These are phyloP conservation scores for Metschnikowia borealis DNA, from an alignment of 805 yeast species.

Conservation along the genomic window DNA sequence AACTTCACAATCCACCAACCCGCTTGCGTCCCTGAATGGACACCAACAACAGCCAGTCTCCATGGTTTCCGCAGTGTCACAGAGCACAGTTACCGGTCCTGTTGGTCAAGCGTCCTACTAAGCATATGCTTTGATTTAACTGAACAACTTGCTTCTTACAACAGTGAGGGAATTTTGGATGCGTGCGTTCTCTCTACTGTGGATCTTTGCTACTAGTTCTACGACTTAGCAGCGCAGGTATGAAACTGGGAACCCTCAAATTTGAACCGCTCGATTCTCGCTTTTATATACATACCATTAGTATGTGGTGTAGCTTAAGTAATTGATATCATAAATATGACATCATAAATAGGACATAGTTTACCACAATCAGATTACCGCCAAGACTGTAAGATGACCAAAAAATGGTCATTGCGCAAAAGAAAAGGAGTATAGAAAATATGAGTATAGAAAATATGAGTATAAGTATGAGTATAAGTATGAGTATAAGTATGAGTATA, in stretches of 20 bases:
- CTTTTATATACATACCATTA: not conserved
- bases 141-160: constrained; percentile 2
- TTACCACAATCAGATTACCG: no score
- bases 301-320: not conserved
- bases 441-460: no score
- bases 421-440: no score
- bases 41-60: constrained; percentile 10
- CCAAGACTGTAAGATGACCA: not conserved
- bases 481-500: no score
- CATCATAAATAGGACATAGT: no score
- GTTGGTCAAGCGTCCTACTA: constrained; percentile 1
- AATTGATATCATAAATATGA: no score
- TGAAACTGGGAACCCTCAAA: not conserved
- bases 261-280: not conserved
- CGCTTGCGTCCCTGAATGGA: constrained; percentile 5
- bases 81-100: constrained; percentile 14
- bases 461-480: no score
- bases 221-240: not conserved
- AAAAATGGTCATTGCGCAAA: constrained; percentile 10
- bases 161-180: not conserved
- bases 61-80: constrained; percentile 18
- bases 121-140: not conserved
- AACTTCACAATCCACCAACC: constrained; percentile 6
- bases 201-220: constrained; percentile 1
- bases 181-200: not conserved